A percentile compares a stretch with the other conserved stretches of the same genome.
phyloP scores from a whole-genome alignment of 306 rosid species.

The Oxytropis ochrocephala region DNA sequence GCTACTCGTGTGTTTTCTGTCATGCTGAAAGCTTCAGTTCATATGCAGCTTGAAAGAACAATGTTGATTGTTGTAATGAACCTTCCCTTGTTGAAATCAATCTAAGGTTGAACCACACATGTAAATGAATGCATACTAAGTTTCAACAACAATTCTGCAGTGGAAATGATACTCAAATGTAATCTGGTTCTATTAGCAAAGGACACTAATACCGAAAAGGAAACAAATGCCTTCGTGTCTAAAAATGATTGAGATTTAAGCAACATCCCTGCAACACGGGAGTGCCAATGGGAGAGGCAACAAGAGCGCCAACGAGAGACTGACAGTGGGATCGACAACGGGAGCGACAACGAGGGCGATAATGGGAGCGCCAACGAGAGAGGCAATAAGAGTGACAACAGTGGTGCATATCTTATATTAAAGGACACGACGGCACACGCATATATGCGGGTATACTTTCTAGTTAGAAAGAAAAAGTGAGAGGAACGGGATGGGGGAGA shows the following conservation, averaged over 20 bases:
- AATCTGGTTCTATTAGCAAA: conserved; percentile 61
- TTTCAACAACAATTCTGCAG: conserved; percentile 59
- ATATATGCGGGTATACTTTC: too few species aligned
- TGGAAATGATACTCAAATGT: conserved; percentile 64
- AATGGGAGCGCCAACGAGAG: too few species aligned
- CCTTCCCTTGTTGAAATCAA: conserved; percentile 62
- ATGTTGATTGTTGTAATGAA: conserved; percentile 60
- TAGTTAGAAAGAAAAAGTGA: too few species aligned
- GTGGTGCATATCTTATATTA: too few species aligned
- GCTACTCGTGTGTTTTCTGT: not conserved
- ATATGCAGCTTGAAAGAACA: conserved; percentile 75
- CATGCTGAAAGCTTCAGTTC: conserved; percentile 48
- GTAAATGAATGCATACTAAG: conserved; percentile 49
- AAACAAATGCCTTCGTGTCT: conserved; percentile 62
- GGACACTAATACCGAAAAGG: conserved; percentile 58
- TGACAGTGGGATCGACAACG: too few species aligned
- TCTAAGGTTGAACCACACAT: conserved; percentile 75
- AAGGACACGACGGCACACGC: too few species aligned
- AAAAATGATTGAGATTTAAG: conserved; percentile 57
- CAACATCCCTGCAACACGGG: conserved; percentile 36
- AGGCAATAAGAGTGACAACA: too few species aligned
- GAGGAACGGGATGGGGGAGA: too few species aligned
- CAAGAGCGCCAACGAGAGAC: too few species aligned
- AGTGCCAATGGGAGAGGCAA: too few species aligned
- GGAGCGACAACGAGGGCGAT: too few species aligned